Conservation (phyloP, 257 asterid species). For the Lantana camara region DNA sequence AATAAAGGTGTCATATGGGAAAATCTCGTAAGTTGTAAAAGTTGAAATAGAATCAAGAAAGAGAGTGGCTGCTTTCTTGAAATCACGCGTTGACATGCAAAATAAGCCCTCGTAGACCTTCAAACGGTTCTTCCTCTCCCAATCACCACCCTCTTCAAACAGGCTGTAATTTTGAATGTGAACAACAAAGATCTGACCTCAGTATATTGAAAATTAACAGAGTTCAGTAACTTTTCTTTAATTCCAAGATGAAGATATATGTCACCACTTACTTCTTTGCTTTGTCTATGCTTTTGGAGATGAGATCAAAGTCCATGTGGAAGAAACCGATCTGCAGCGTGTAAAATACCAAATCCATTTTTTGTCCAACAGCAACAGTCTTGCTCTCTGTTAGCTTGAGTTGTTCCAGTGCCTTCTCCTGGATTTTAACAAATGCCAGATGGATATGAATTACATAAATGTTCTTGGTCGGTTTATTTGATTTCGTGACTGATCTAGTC, state of each 20-base stretch:
- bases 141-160: conserved; percentile 99
- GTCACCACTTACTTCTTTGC: conserved; percentile 71
- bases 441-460: neutral
- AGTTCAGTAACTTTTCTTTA: no score
- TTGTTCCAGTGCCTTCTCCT: conserved; percentile 96
- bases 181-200: conserved; percentile 27
- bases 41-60: conserved; percentile 97
- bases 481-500: no score
- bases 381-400: conserved; percentile 89
- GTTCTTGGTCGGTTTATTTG: no score
- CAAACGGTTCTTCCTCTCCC: conserved; percentile 97
- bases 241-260: neutral
- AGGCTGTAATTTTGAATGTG: conserved; percentile 51
- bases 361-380: conserved; percentile 98
- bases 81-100: conserved; percentile 95
- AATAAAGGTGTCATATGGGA: conserved; percentile 84
- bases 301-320: conserved; percentile 90
- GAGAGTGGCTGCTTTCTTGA: conserved; percentile 88
- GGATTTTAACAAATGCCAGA: conserved; percentile 26
- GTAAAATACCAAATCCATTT: conserved; percentile 96
- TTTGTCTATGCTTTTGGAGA: conserved; percentile 90
- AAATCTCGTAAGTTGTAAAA: conserved; percentile 95
- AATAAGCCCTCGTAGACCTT: conserved; percentile 93
- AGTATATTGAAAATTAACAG: conserved; percentile 9
- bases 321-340: conserved; percentile 81